Evolutionary conservation across 768 basidiomycete genomes (phyloP).

Genomic region (Suillus subaureus): DNA sequence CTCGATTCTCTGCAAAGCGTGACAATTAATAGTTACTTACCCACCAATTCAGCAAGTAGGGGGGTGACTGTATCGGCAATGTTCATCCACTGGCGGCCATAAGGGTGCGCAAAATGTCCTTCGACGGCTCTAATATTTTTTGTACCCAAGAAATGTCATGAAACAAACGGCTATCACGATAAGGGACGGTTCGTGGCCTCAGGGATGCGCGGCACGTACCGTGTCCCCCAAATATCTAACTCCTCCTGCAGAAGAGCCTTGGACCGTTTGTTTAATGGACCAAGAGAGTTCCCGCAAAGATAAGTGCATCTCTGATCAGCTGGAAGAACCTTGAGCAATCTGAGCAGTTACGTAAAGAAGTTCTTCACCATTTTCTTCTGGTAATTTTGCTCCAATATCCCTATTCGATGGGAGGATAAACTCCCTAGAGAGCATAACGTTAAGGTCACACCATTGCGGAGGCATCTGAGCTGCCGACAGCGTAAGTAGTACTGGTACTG

Average conservation of each 20-base stretch:
- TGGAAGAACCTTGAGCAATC: conserved; percentile 19
- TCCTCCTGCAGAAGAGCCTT: conserved; percentile 78
- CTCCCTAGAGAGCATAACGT: conserved; percentile 46
- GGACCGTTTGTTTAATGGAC: conserved; percentile 76
- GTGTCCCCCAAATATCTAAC: conserved; percentile 78
- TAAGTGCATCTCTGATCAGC: conserved; percentile 69
- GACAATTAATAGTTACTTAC: conserved; percentile 42
- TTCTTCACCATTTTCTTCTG: conserved; percentile 41
- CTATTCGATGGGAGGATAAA: conserved; percentile 61
- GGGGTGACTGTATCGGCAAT: conserved; percentile 74
- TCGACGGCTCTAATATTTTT: conserved; percentile 67
- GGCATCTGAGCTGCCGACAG: conserved; percentile 15
- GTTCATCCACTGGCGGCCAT: conserved; percentile 79
- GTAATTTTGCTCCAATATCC: conserved; percentile 45
- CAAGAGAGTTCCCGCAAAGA: conserved; percentile 95
- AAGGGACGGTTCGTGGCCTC: background rate
- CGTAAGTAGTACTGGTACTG: background rate
- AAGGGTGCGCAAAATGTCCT: conserved; percentile 91
- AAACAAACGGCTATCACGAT: conserved; percentile 19
- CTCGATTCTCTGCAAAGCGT: background rate
- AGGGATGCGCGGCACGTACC: conserved; percentile 40
- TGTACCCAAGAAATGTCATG: conserved; percentile 9
- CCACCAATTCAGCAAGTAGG: conserved; percentile 79
- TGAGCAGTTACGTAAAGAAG: conserved; percentile 5
- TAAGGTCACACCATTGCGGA: conserved; percentile 21